These are phyloP conservation scores for Phytopythium boreale DNA, from an alignment of 352 stramenopile species.

Conservation along the genomic window DNA sequence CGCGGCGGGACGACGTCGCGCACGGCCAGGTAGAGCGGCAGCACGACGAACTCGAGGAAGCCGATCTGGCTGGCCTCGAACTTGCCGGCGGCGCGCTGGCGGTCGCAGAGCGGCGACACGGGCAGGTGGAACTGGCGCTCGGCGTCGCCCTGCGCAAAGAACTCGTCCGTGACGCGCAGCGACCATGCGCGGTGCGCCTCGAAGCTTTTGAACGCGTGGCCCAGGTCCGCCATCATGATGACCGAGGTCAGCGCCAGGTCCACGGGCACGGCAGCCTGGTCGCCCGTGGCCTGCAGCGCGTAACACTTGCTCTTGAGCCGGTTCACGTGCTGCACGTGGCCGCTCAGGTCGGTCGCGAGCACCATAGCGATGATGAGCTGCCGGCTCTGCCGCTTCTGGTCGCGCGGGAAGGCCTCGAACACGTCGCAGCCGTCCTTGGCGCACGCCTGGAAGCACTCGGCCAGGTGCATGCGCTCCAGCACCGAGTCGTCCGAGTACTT, in stretches of 20 bases:
- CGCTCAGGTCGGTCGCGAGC: constrained; percentile 77
- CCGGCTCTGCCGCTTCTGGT: constrained; percentile 49
- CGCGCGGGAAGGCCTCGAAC: constrained; percentile 54
- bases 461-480: constrained; percentile 84
- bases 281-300: constrained; percentile 23
- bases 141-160: constrained; percentile 62
- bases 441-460: constrained; percentile 60
- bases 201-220: constrained; percentile 66
- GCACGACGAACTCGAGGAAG: constrained; percentile 72
- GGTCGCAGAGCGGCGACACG: constrained; percentile 68
- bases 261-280: constrained; percentile 31
- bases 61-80: constrained; percentile 73
- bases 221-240: constrained; percentile 77
- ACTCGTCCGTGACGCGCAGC: constrained; percentile 60
- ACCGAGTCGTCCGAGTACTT: constrained; percentile 93
- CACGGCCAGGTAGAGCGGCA: constrained; percentile 55
- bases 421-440: constrained; percentile 72
- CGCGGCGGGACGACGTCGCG: constrained; percentile 43
- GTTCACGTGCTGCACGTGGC: constrained; percentile 73
- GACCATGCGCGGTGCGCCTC: constrained; percentile 55
- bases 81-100: constrained; percentile 26
- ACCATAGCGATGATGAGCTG: constrained; percentile 82
- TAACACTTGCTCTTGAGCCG: constrained; percentile 75
- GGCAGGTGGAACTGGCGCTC: constrained; percentile 52
- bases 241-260: constrained; percentile 62